Evolutionary conservation across 164 flowering plant species (phyloP).

Genomic region (Echeveria elegans): DNA sequence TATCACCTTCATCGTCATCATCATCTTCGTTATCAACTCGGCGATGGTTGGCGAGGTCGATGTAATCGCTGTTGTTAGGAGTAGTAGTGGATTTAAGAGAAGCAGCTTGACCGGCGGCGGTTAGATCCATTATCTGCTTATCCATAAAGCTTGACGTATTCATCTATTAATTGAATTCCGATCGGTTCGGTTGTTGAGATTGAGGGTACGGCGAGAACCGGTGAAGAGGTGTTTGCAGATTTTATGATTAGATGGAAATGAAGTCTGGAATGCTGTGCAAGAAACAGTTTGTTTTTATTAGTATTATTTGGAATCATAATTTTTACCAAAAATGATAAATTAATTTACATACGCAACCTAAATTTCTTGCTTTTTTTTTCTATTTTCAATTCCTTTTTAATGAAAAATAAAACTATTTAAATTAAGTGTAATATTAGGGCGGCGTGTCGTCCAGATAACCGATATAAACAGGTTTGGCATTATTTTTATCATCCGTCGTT

Average conservation of each 20-base stretch:
- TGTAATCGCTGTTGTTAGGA: constrained; percentile 26
- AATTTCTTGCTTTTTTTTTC: too few species aligned
- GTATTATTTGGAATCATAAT: too few species aligned
- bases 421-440: too few species aligned
- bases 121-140: constrained; percentile 86
- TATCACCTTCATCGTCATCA: constrained; percentile 14
- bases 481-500: too few species aligned
- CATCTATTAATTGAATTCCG: constrained; percentile 33
- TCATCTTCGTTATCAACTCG: constrained; percentile 20
- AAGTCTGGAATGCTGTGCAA: background rate
- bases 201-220: background rate
- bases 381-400: too few species aligned
- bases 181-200: background rate
- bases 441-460: too few species aligned
- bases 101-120: constrained; percentile 17
- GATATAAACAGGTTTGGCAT: too few species aligned
- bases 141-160: constrained; percentile 80
- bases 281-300: background rate
- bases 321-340: too few species aligned
- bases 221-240: too few species aligned
- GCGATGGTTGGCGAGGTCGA: constrained; percentile 37
- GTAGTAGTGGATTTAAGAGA: constrained; percentile 15
- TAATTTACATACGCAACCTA: too few species aligned
- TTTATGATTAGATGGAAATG: background rate
- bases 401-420: too few species aligned